These are phyloP conservation scores for Nannochloropsis gaditana DNA, from an alignment of 108 stramenopile species.

Conservation along the genomic window DNA sequence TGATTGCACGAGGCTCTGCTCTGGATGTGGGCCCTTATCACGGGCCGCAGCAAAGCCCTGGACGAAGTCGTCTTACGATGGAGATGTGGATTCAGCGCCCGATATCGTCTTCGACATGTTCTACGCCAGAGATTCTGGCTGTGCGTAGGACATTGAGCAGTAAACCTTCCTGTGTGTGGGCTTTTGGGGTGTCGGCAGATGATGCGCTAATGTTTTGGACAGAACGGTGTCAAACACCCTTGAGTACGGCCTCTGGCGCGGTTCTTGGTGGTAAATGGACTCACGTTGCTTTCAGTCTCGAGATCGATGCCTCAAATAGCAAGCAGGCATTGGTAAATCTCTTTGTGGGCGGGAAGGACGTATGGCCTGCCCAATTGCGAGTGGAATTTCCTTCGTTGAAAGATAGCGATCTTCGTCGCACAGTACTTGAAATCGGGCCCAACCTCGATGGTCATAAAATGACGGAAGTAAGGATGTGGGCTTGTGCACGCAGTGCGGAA, in stretches of 20 bases:
- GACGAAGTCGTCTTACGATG: slow-evolving; percentile 7
- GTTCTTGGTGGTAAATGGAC: not conserved
- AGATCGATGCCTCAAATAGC: not conserved
- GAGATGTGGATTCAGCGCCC: slow-evolving; percentile 3
- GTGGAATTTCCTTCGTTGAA: not conserved
- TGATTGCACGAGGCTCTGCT: not conserved
- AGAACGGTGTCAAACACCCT: not conserved
- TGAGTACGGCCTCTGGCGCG: not conserved
- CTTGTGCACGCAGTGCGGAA: not conserved
- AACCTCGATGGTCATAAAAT: not conserved
- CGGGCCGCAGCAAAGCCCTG: not conserved
- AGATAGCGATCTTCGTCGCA: not conserved
- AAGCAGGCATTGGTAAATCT: not conserved
- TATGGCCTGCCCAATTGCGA: not conserved
- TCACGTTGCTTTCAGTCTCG: slow-evolving; percentile 11
- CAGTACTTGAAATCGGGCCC: not conserved
- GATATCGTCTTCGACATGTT: not conserved
- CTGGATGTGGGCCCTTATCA: not conserved
- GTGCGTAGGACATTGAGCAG: not conserved
- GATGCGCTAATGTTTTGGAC: not conserved
- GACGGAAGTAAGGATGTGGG: not conserved
- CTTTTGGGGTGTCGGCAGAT: not conserved
- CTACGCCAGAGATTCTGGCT: not conserved
- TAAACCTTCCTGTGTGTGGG: not conserved
- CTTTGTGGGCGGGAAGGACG: not conserved